Evolutionary conservation across 257 asterid species (phyloP).

Genomic region (Datura wrightii): DNA sequence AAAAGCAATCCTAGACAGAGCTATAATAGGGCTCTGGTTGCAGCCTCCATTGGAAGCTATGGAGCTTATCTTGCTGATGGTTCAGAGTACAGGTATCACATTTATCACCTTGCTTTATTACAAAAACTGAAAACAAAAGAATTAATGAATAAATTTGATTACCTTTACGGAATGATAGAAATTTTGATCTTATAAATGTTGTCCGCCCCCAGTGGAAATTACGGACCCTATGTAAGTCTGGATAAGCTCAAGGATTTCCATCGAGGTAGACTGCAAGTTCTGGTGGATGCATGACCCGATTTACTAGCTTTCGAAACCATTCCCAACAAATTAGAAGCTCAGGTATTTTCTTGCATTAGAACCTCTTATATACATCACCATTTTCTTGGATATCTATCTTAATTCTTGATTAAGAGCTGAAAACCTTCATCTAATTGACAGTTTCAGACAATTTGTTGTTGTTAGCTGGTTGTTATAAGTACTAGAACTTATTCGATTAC

Average conservation of each 20-base stretch:
- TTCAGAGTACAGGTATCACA: slow-evolving; percentile 82
- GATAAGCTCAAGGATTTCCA: slow-evolving; percentile 78
- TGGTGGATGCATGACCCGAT: slow-evolving; percentile 78
- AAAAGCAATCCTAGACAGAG: slow-evolving; percentile 44
- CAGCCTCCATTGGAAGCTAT: slow-evolving; percentile 89
- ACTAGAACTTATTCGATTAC: too few species aligned
- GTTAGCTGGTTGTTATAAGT: not conserved
- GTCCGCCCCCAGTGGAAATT: slow-evolving; percentile 63
- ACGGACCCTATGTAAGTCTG: slow-evolving; percentile 53
- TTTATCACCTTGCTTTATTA: not conserved
- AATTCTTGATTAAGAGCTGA: too few species aligned
- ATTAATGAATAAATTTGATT: too few species aligned
- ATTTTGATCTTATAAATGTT: not conserved
- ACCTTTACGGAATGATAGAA: too few species aligned
- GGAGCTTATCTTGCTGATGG: slow-evolving; percentile 94
- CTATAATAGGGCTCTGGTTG: slow-evolving; percentile 69
- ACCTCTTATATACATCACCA: not conserved
- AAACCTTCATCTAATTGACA: not conserved
- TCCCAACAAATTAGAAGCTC: slow-evolving; percentile 89
- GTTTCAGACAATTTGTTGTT: not conserved
- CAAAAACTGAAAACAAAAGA: not conserved
- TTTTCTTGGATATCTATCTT: not conserved
- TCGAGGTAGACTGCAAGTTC: slow-evolving; percentile 76
- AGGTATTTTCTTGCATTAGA: slow-evolving; percentile 48
- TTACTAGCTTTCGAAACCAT: slow-evolving; percentile 86